phyloP scores from a whole-genome alignment of 768 basidiomycete species.

The Boletus sp. region DNA sequence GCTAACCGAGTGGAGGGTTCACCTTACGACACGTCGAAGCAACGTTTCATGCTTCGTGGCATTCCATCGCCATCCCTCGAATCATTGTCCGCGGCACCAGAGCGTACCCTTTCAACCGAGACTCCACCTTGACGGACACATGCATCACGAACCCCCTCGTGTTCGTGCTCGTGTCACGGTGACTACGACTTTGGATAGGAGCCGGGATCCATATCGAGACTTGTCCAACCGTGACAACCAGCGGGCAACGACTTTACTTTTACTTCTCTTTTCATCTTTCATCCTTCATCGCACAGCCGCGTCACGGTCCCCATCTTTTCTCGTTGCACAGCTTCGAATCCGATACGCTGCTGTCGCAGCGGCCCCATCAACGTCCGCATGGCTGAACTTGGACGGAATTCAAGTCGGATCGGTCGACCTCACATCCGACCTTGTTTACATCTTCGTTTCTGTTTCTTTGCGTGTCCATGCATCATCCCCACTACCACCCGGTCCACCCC shows the following conservation, averaged over 20 bases:
- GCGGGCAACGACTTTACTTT: background rate
- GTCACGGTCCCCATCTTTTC: background rate
- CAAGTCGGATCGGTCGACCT: background rate
- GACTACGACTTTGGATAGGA: background rate
- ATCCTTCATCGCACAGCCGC: background rate
- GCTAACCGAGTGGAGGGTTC: background rate
- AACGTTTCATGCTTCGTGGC: slow-evolving; percentile 4
- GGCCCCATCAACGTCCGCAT: background rate
- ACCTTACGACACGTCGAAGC: background rate
- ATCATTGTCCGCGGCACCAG: slow-evolving; percentile 8
- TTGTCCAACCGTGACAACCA: background rate
- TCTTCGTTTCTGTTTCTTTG: background rate
- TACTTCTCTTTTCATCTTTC: background rate
- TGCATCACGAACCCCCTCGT: slow-evolving; percentile 7
- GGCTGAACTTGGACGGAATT: slow-evolving; percentile 2
- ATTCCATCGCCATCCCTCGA: slow-evolving; percentile 1
- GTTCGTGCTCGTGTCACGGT: slow-evolving; percentile 5
- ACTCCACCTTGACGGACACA: background rate
- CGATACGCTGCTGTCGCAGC: background rate
- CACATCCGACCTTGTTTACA: background rate
- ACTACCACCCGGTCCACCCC: background rate
- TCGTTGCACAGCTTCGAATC: background rate
- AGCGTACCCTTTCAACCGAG: slow-evolving; percentile 1
- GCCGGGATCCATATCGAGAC: background rate
- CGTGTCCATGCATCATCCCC: background rate